Percentiles rank a stretch among this genome's conserved stretches.
phyloP scores from a whole-genome alignment of 1,284 basidiomycete species.

The Ustilago trichophora region DNA sequence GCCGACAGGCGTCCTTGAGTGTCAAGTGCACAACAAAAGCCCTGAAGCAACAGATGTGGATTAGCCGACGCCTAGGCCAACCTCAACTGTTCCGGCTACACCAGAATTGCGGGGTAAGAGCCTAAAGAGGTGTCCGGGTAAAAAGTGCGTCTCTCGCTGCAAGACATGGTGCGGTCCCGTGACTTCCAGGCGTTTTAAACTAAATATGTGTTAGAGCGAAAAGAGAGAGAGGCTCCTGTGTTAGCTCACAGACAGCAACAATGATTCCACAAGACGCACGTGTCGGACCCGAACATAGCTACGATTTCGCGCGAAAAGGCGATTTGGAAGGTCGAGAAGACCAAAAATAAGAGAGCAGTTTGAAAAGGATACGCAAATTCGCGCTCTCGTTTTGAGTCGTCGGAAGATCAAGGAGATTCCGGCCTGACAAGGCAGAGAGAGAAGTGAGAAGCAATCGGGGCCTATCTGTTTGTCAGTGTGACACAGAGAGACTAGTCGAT shows the following conservation, averaged over 20 bases:
- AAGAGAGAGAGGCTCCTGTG: too few relatives aligned
- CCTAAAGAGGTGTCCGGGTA: too few relatives aligned
- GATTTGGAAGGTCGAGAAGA: conserved; percentile 8
- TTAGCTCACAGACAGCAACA: not conserved
- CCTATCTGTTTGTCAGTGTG: conserved; percentile 11
- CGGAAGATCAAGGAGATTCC: conserved; percentile 36
- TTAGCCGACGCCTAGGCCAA: conserved; percentile 29
- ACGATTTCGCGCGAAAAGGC: conserved; percentile 18
- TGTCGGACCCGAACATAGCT: conserved; percentile 30
- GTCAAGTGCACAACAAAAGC: too few relatives aligned
- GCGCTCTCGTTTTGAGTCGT: conserved; percentile 1
- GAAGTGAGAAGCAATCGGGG: too few relatives aligned
- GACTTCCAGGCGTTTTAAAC: too few relatives aligned
- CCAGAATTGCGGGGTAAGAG: conserved; percentile 11
- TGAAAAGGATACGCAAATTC: conserved; percentile 7
- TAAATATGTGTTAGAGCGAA: too few relatives aligned
- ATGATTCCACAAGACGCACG: not conserved
- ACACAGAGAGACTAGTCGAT: too few relatives aligned
- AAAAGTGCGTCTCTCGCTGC: not conserved
- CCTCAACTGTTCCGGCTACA: conserved; percentile 5
- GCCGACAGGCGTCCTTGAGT: too few relatives aligned
- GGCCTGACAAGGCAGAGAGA: not conserved
- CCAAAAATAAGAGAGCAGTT: not conserved
- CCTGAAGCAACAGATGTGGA: conserved; percentile 9
- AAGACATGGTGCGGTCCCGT: not conserved